phyloP scores from a whole-genome alignment of 176 grass and related monocot species.

The Cenchrus americanus region DNA sequence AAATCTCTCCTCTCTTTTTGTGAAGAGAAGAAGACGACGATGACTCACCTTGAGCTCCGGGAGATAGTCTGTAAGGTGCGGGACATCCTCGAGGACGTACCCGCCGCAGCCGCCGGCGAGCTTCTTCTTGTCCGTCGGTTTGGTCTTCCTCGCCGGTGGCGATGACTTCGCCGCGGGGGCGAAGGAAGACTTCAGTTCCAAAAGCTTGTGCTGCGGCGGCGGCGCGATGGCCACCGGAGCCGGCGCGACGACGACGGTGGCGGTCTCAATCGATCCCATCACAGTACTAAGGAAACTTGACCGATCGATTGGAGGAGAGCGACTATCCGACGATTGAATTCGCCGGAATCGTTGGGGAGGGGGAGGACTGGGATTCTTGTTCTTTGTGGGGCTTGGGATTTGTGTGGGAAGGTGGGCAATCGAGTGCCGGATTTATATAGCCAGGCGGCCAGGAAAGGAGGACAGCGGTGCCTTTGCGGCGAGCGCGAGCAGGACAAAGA shows the following conservation, averaged over 20 bases:
- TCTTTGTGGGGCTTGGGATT: slow-evolving; percentile 11
- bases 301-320: background rate
- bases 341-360: background rate
- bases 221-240: background rate
- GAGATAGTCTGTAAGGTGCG: slow-evolving; percentile 73
- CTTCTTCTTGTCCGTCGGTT: slow-evolving; percentile 49
- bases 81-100: slow-evolving; percentile 82
- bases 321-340: background rate
- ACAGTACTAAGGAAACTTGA: background rate
- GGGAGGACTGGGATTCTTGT: slow-evolving; percentile 7
- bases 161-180: background rate
- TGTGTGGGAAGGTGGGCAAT: background rate
- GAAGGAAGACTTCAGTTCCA: slow-evolving; percentile 20
- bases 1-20: background rate
- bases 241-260: slow-evolving; percentile 13
- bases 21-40: background rate
- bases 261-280: slow-evolving; percentile 25
- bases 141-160: slow-evolving; percentile 29
- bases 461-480: background rate
- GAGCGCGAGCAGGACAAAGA: slow-evolving; percentile 3
- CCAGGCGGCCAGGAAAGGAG: background rate
- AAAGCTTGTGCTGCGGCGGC: slow-evolving; percentile 35
- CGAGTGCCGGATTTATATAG: slow-evolving; percentile 33
- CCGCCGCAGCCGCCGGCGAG: slow-evolving; percentile 52
- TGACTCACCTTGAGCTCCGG: slow-evolving; percentile 43